Evolutionary conservation across 2,329 filamentous ascomycete genomes (phyloP).

Genomic region (Pseudopithomyces maydicus): DNA sequence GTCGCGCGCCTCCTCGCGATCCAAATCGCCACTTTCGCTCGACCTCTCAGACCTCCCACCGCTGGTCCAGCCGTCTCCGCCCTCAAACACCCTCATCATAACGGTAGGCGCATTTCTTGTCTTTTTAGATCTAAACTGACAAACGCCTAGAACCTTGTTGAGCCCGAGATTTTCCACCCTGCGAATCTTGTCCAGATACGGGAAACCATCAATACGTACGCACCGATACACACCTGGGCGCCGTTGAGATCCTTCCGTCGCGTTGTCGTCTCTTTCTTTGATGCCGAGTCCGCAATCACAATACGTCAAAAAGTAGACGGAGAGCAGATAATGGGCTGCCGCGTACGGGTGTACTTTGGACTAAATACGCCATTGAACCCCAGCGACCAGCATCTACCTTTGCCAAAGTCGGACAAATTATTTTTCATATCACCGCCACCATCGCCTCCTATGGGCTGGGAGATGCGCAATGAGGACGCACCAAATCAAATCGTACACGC

Average conservation of each 20-base stretch:
- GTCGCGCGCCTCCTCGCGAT: slow-evolving; percentile 42
- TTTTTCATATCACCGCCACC: slow-evolving; percentile 72
- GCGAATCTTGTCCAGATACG: slow-evolving; percentile 76
- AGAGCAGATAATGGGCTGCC: slow-evolving; percentile 71
- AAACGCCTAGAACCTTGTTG: slow-evolving; percentile 64
- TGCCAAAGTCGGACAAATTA: slow-evolving; percentile 63
- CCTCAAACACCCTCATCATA: slow-evolving; percentile 83
- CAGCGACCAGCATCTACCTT: slow-evolving; percentile 44
- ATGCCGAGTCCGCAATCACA: slow-evolving; percentile 69
- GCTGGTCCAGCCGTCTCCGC: slow-evolving; percentile 71
- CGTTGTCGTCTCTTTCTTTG: slow-evolving; percentile 79
- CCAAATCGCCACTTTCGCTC: slow-evolving; percentile 64
- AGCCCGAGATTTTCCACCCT: slow-evolving; percentile 73
- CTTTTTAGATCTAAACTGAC: slow-evolving; percentile 17
- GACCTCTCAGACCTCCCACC: slow-evolving; percentile 76
- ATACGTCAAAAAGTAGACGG: slow-evolving; percentile 77
- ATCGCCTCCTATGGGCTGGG: slow-evolving; percentile 68
- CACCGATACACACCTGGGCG: slow-evolving; percentile 76
- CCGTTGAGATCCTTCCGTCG: slow-evolving; percentile 83
- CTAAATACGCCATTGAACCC: slow-evolving; percentile 45
- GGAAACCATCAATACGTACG: slow-evolving; percentile 70
- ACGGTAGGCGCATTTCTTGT: slow-evolving; percentile 53
- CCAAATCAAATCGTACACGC: slow-evolving; percentile 70
- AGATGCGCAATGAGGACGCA: slow-evolving; percentile 65
- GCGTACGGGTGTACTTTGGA: slow-evolving; percentile 47